A percentile compares a stretch with the other conserved stretches of the same genome.
Conservation (phyloP, 208 protist species). For the Trypanosoma melophagium region DNA sequence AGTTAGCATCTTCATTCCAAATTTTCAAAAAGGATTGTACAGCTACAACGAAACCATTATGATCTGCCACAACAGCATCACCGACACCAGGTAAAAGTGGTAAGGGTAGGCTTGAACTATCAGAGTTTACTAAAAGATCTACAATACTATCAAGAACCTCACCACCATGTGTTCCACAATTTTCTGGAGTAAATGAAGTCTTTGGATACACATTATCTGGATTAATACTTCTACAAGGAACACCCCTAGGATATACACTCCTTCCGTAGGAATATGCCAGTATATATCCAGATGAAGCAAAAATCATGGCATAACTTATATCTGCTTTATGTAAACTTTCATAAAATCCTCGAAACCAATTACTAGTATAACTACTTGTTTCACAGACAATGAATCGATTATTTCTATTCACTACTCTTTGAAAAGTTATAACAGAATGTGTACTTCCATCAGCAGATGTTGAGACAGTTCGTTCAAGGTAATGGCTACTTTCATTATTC, state of each 20-base stretch:
- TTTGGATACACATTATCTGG: background rate
- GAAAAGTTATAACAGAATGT: constrained; percentile 2
- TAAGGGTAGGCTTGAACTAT: background rate
- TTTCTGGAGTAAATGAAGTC: too few relatives aligned
- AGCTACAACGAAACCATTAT: constrained; percentile 32
- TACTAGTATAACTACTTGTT: constrained; percentile 32
- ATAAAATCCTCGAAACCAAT: constrained; percentile 44
- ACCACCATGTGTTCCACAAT: constrained; percentile 7
- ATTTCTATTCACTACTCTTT: background rate
- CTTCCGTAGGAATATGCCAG: constrained; percentile 33
- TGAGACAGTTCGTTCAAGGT: background rate
- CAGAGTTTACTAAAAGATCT: constrained; percentile 12
- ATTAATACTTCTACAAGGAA: constrained; percentile 1
- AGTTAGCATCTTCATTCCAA: constrained; percentile 3
- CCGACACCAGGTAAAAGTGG: background rate
- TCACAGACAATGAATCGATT: constrained; percentile 30
- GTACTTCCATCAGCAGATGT: background rate
- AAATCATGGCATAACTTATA: constrained; percentile 47
- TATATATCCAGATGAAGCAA: constrained; percentile 32
- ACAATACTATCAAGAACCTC: constrained; percentile 33
- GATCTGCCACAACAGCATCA: constrained; percentile 18
- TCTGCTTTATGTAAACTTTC: constrained; percentile 34
- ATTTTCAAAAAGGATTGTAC: constrained; percentile 54
- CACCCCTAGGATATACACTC: background rate
- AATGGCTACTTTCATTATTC: background rate